These are phyloP conservation scores for Huntiella bhutanensis DNA, from an alignment of 2,329 filamentous ascomycete genomes.

Conservation along the genomic window DNA sequence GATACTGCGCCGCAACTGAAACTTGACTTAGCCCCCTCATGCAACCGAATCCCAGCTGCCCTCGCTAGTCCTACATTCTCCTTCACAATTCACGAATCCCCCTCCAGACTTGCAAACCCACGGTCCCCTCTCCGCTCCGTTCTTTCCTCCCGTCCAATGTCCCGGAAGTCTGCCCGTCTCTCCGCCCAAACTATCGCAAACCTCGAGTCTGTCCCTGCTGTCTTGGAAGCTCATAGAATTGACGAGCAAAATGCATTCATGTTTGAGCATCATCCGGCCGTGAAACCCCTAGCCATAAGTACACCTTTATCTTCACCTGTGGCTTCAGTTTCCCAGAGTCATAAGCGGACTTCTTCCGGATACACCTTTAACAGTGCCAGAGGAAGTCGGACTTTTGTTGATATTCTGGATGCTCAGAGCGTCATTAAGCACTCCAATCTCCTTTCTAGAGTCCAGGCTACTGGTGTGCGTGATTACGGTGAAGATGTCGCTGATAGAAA, in stretches of 20 bases:
- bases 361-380: constrained; percentile 5
- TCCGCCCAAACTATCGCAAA: constrained; percentile 3
- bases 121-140: no score
- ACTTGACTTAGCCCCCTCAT: constrained; percentile 1
- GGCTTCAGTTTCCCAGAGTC: not conserved
- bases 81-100: not conserved
- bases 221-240: not conserved
- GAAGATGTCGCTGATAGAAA: constrained; percentile 49
- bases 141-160: constrained; percentile 9
- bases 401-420: constrained; percentile 39
- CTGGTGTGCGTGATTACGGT: constrained; percentile 36
- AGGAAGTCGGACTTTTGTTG: constrained; percentile 19
- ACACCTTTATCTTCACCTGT: constrained; percentile 1
- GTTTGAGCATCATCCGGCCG: constrained; percentile 11
- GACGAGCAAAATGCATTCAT: not conserved
- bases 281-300: constrained; percentile 8
- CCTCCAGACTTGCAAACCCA: no score
- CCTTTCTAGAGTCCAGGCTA: constrained; percentile 27
- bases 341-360: constrained; percentile 8
- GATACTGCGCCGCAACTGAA: constrained; percentile 2
- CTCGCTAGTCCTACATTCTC: constrained; percentile 3
- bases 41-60: not conserved
- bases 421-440: constrained; percentile 31
- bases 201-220: not conserved
- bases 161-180: constrained; percentile 7